These are phyloP conservation scores for Stemphylium vesicarium DNA, from an alignment of 2,329 filamentous ascomycete genomes.

Conservation along the genomic window DNA sequence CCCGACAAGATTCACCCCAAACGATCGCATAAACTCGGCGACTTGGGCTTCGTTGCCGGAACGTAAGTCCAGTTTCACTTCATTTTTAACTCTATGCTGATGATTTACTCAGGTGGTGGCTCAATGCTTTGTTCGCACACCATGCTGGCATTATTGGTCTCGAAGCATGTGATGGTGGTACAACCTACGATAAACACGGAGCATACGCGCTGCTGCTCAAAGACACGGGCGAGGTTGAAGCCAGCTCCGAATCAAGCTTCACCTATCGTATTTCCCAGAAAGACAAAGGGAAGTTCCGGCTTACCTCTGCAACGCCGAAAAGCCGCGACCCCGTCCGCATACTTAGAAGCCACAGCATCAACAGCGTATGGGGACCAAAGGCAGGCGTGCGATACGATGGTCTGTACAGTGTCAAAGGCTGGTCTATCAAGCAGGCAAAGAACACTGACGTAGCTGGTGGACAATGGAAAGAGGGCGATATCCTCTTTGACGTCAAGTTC, in stretches of 20 bases:
- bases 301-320: constrained; percentile 51
- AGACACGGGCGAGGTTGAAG: constrained; percentile 48
- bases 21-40: constrained; percentile 46
- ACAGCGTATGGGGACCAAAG: constrained; percentile 54
- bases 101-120: constrained; percentile 57
- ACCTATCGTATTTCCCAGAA: constrained; percentile 49
- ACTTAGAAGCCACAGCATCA: constrained; percentile 53
- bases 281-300: constrained; percentile 54
- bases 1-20: constrained; percentile 38
- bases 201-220: constrained; percentile 56
- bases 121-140: constrained; percentile 55
- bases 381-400: constrained; percentile 58
- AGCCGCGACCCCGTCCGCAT: constrained; percentile 53
- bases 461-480: constrained; percentile 31
- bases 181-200: constrained; percentile 50
- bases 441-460: constrained; percentile 17
- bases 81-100: constrained; percentile 3
- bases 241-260: constrained; percentile 44
- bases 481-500: constrained; percentile 50
- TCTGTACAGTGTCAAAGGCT: constrained; percentile 49
- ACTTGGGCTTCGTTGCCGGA: constrained; percentile 56
- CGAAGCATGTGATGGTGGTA: constrained; percentile 50
- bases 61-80: constrained; percentile 43
- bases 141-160: constrained; percentile 57
- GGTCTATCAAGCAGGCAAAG: constrained; percentile 47